These are phyloP conservation scores for Pseudogymnoascus sp. DNA, from an alignment of 2,329 filamentous ascomycete genomes.

Conservation along the genomic window DNA sequence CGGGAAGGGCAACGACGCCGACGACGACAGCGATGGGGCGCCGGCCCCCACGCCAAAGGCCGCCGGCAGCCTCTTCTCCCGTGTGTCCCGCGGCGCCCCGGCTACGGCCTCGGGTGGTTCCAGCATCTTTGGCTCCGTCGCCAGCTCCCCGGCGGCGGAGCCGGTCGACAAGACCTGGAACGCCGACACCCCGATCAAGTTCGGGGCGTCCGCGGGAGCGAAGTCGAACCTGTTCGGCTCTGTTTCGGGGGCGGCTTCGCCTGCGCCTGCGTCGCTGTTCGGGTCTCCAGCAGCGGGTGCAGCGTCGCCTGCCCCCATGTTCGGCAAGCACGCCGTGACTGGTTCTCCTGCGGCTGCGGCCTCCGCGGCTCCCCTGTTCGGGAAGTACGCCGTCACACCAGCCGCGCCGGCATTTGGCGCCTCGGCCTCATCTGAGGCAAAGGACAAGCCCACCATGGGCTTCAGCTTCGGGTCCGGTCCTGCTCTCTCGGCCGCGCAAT, in stretches of 20 bases:
- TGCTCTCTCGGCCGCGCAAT: background rate
- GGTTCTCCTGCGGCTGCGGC: slow-evolving; percentile 16
- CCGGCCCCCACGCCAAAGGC: background rate
- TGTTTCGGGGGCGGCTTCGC: slow-evolving; percentile 14
- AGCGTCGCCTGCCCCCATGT: slow-evolving; percentile 14
- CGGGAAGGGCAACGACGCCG: slow-evolving; percentile 35
- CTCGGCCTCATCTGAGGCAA: slow-evolving; percentile 17
- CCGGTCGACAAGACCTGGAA: slow-evolving; percentile 41
- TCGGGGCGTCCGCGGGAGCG: slow-evolving; percentile 31
- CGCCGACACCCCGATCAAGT: slow-evolving; percentile 45
- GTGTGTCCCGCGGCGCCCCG: background rate
- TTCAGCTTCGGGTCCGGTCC: background rate
- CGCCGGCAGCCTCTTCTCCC: background rate
- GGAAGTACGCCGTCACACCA: slow-evolving; percentile 11
- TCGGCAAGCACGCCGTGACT: slow-evolving; percentile 13
- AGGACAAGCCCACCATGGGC: slow-evolving; percentile 8
- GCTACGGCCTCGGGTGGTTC: slow-evolving; percentile 17
- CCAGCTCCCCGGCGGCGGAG: slow-evolving; percentile 20
- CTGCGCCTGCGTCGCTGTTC: slow-evolving; percentile 10
- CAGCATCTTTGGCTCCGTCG: slow-evolving; percentile 28
- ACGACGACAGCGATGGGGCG: slow-evolving; percentile 23
- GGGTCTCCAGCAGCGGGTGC: slow-evolving; percentile 8
- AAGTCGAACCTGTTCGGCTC: slow-evolving; percentile 25
- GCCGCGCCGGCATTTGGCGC: slow-evolving; percentile 15
- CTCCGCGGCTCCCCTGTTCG: slow-evolving; percentile 16